A percentile compares a stretch with the other conserved stretches of the same genome.
Evolutionary conservation across 2,329 filamentous ascomycete species (phyloP).

Genomic region (Diaporthe humulicola): DNA sequence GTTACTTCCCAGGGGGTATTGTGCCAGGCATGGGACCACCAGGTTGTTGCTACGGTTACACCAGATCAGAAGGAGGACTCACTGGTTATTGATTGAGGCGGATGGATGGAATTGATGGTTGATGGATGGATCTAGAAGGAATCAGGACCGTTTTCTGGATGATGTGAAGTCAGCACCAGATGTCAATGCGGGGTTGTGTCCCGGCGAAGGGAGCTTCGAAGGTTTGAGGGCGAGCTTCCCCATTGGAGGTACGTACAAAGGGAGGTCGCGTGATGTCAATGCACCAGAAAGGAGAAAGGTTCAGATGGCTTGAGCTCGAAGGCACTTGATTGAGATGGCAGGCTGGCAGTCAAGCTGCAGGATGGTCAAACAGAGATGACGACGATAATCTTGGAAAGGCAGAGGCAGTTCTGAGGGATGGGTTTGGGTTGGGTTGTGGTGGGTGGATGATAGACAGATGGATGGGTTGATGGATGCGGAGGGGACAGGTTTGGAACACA

Average conservation of each 20-base stretch:
- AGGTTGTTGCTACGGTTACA: background rate
- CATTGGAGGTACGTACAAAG: conserved; percentile 19
- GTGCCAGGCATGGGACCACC: background rate
- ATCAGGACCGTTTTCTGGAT: conserved; percentile 16
- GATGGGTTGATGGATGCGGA: background rate
- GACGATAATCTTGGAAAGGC: background rate
- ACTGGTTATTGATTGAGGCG: conserved; percentile 19
- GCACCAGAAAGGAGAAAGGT: background rate
- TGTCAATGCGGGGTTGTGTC: conserved; percentile 28
- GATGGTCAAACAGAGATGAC: background rate
- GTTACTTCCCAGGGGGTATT: background rate
- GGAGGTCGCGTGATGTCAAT: conserved; percentile 29
- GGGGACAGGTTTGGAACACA: background rate
- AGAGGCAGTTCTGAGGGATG: conserved; percentile 5
- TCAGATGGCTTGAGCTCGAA: background rate
- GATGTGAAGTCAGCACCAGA: conserved; percentile 17
- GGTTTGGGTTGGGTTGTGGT: background rate
- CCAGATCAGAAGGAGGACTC: conserved; percentile 15
- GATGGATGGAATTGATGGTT: conserved; percentile 14
- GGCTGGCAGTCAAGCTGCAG: background rate
- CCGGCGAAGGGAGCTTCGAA: conserved; percentile 19
- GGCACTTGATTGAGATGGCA: conserved; percentile 1
- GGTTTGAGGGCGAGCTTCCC: conserved; percentile 18
- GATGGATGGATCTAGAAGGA: conserved; percentile 7
- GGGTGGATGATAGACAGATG: background rate